Conservation (phyloP, 805 yeast species). For the Nakazawaea populi region DNA sequence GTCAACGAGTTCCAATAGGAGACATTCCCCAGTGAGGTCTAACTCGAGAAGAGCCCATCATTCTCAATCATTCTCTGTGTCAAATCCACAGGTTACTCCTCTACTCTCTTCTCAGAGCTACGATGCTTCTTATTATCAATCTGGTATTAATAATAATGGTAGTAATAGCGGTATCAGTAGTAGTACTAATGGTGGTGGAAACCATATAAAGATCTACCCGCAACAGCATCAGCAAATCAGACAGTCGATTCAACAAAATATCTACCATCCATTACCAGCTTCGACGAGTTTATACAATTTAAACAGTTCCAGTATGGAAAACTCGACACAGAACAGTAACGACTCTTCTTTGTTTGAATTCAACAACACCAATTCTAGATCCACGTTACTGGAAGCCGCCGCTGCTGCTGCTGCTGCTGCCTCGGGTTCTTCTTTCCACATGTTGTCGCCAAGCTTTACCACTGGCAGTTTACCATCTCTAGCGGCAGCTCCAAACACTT, state of each 20-base stretch:
- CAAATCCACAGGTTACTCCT: background rate
- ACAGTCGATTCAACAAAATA: conserved; percentile 3
- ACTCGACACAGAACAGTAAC: conserved; percentile 1
- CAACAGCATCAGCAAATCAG: conserved; percentile 1
- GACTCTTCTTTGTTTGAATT: conserved; percentile 1
- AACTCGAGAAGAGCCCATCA: background rate
- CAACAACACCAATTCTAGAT: background rate
- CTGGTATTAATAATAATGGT: conserved; percentile 9
- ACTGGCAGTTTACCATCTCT: conserved; percentile 7
- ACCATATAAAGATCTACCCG: background rate
- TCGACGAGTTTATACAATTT: conserved; percentile 6
- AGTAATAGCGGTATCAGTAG: background rate
- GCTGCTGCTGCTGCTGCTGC: background rate
- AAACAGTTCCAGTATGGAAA: background rate
- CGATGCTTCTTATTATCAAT: conserved; percentile 8
- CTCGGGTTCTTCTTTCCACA: background rate
- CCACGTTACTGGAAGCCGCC: no score
- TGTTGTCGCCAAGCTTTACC: conserved; percentile 6
- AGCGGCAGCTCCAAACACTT: conserved; percentile 8
- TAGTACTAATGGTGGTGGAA: background rate
- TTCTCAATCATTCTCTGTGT: conserved; percentile 4
- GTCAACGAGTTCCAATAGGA: conserved; percentile 1
- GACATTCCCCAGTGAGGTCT: conserved; percentile 8
- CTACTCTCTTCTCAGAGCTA: background rate
- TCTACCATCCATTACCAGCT: background rate